Percentiles rank a stretch among this genome's conserved stretches.
Conservation (phyloP, 306 rosid genomes). For the Bauhinia variegata region DNA sequence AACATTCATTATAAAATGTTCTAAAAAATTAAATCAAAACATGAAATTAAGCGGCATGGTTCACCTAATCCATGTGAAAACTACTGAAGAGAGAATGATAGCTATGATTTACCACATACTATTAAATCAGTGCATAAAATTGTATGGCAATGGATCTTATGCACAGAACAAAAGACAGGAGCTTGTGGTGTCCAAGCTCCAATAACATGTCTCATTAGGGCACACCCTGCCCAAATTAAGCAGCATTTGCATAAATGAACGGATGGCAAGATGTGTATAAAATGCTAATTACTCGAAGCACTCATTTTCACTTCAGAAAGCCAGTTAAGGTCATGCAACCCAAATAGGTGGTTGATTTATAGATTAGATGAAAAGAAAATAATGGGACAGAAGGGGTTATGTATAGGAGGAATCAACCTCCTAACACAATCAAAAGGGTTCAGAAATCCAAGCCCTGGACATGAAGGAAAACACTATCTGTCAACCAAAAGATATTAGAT, state of each 20-base stretch:
- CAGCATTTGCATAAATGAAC: neutral
- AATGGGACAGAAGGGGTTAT: too few relatives aligned
- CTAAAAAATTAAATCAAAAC: neutral
- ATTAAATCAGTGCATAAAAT: neutral
- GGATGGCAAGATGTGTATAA: neutral
- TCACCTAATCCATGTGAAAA: neutral
- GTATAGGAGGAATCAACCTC: too few relatives aligned
- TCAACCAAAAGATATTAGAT: too few relatives aligned
- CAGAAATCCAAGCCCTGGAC: too few relatives aligned
- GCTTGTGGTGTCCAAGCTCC: neutral
- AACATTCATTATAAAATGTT: neutral
- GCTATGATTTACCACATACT: too few relatives aligned
- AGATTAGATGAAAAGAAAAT: too few relatives aligned
- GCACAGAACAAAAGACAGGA: neutral
- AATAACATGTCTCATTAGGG: neutral
- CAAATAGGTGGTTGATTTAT: too few relatives aligned
- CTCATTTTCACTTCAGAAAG: neutral
- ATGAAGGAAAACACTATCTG: too few relatives aligned
- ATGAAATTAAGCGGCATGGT: neutral
- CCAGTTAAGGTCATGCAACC: too few relatives aligned
- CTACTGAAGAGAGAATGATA: neutral
- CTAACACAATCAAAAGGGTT: too few relatives aligned
- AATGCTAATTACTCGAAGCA: neutral
- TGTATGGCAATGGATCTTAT: neutral
- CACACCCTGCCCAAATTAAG: neutral